Base-by-base conservation (phyloP, 768 basidiomycete species). In the Mycena epipterygia region DNA sequence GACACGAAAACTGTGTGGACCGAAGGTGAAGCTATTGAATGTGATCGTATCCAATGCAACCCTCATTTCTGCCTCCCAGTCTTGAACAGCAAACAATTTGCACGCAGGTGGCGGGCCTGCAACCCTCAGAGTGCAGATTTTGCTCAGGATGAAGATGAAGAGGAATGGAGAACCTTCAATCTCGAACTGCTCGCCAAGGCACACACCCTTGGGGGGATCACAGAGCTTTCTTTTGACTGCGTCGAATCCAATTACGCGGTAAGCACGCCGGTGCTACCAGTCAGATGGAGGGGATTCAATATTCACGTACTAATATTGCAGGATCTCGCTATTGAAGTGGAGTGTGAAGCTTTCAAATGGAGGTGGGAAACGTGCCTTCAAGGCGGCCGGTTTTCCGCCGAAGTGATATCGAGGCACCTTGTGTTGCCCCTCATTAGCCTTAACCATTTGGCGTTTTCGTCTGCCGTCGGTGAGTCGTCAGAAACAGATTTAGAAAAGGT, bases 1-100 rank as follows among this genome's bases (percentile, higher is more conserved):
- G 93, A 95, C 79, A 94, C 92, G 16, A 92, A 88, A 77, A 84
- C 81, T 27, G 90, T 90, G 13, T 95, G 92, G 93, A 85, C 83
- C 17, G 94, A 95, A 89, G 91, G 93, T 93, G 72, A 62, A 48
- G 29, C 21, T 39, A 13, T n/a, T 29, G 19, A n/a, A 33, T 14
- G 37, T 46, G 37, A 19, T 9, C 3, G 41, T 2, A 35, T 21
- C 19, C 8, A 14, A 35, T 16, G 39, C 59, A 14, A 17, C 55
- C 73, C 60, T 73, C 48, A 37, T 46, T 63, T 29, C 52, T 64
- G 57, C 32, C 41, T 48, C n/a, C n/a, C 70, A 92, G 92, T 85
- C 3, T 75, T 93, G 42, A 84, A 84, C 48, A 83, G 84, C 75
- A 88, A 88, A 33, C 86, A 89, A 67, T 81, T 93, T 67, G 89